Evolutionary conservation across 2,329 filamentous ascomycete genomes (phyloP).

Genomic region (Penicillium fuscoglaucum): DNA sequence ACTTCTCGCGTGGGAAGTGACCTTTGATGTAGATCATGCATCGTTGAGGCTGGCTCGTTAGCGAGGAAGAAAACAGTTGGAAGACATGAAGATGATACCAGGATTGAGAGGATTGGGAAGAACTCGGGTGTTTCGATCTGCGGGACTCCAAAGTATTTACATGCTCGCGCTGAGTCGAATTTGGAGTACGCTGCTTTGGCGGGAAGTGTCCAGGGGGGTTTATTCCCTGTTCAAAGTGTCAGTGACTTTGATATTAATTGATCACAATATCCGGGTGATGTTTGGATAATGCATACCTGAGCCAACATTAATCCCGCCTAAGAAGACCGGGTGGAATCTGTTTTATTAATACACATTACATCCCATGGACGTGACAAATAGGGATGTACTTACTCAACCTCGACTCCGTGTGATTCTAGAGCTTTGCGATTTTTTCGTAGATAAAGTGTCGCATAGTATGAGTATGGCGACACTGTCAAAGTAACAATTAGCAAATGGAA

Average conservation of each 20-base stretch:
- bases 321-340: slow-evolving; percentile 70
- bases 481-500: background rate
- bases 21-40: slow-evolving; percentile 66
- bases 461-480: slow-evolving; percentile 61
- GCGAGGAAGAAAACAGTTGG: background rate
- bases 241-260: background rate
- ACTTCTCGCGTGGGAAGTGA: slow-evolving; percentile 52
- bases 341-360: background rate
- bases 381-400: slow-evolving; percentile 61
- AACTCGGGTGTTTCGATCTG: slow-evolving; percentile 41
- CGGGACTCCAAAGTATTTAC: slow-evolving; percentile 52
- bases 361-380: background rate
- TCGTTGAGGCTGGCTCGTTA: slow-evolving; percentile 57
- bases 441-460: slow-evolving; percentile 56
- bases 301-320: slow-evolving; percentile 65
- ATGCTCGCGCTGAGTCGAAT: slow-evolving; percentile 53
- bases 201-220: slow-evolving; percentile 70
- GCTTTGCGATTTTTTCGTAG: slow-evolving; percentile 57
- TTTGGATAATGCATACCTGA: slow-evolving; percentile 48
- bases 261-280: background rate
- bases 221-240: slow-evolving; percentile 56
- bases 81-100: slow-evolving; percentile 42
- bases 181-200: slow-evolving; percentile 64
- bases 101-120: slow-evolving; percentile 57
- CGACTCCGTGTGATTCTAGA: slow-evolving; percentile 60